These are phyloP conservation scores for Xylaria sp. DNA, from an alignment of 2,329 filamentous ascomycete genomes.

Conservation along the genomic window DNA sequence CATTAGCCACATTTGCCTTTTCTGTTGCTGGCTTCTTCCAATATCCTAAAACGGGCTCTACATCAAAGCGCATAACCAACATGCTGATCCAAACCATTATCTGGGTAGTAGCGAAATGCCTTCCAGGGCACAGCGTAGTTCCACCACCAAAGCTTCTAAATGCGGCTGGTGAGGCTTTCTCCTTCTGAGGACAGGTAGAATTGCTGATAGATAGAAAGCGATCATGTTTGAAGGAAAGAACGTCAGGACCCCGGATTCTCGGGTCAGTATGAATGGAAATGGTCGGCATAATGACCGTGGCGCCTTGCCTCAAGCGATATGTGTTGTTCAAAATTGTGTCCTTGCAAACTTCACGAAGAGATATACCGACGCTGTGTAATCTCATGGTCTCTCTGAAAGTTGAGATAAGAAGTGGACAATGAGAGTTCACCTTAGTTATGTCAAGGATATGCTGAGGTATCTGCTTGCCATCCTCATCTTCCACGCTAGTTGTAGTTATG, in stretches of 20 bases:
- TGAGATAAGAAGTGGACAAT: slow-evolving; percentile 11
- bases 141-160: slow-evolving; percentile 15
- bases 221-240: neutral
- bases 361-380: neutral
- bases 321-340: neutral
- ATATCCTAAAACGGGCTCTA: neutral
- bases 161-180: slow-evolving; percentile 8
- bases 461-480: neutral
- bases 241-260: neutral
- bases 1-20: slow-evolving; percentile 7
- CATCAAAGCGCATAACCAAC: slow-evolving; percentile 15
- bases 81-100: slow-evolving; percentile 21
- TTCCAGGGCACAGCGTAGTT: slow-evolving; percentile 13
- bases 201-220: neutral
- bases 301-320: slow-evolving; percentile 4
- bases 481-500: neutral
- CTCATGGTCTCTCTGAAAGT: slow-evolving; percentile 15
- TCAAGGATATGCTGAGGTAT: slow-evolving; percentile 1
- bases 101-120: slow-evolving; percentile 13
- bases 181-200: neutral
- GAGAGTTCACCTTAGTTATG: slow-evolving; percentile 4
- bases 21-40: neutral
- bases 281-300: slow-evolving; percentile 8
- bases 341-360: slow-evolving; percentile 5
- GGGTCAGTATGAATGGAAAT: slow-evolving; percentile 9